Evolutionary conservation across 2,329 filamentous ascomycete species (phyloP).

Genomic region (Corynespora cassiicola): DNA sequence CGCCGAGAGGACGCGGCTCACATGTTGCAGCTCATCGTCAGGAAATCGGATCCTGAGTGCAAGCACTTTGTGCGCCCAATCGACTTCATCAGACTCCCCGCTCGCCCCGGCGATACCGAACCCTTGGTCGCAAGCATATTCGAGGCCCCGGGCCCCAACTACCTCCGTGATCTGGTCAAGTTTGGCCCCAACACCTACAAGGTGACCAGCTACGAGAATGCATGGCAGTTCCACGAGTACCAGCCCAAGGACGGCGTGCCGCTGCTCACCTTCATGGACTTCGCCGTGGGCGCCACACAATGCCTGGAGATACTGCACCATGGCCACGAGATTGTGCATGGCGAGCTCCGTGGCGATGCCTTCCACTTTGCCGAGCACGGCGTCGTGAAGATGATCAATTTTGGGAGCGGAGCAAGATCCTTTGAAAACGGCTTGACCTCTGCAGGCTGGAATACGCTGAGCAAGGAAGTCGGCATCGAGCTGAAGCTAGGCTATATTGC

Average conservation of each 20-base stretch:
- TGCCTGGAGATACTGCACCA: constrained; percentile 93
- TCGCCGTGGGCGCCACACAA: constrained; percentile 86
- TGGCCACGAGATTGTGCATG: constrained; percentile 83
- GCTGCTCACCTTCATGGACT: constrained; percentile 81
- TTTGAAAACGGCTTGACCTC: constrained; percentile 89
- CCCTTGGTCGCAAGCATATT: constrained; percentile 83
- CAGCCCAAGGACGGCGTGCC: constrained; percentile 64
- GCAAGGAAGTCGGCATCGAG: constrained; percentile 83
- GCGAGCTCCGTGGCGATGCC: constrained; percentile 87
- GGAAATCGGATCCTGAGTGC: constrained; percentile 73
- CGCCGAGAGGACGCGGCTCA: not conserved
- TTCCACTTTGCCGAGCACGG: constrained; percentile 85
- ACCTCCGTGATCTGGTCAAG: constrained; percentile 72
- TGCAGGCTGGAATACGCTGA: constrained; percentile 84
- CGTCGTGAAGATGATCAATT: constrained; percentile 79
- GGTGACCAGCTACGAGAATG: constrained; percentile 19
- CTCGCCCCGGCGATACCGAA: constrained; percentile 69
- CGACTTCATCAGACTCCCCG: constrained; percentile 75
- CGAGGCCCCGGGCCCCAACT: constrained; percentile 77
- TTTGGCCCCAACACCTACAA: constrained; percentile 70
- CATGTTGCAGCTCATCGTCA: constrained; percentile 60
- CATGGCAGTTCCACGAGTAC: constrained; percentile 18
- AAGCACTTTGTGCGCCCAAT: constrained; percentile 81
- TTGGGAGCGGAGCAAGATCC: constrained; percentile 83
- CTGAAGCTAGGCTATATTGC: constrained; percentile 92